Evolutionary conservation across 495 filamentous ascomycete species (phyloP), one percentile per base, ranked within the genome.

Genomic region (Lophiotrema nucula): DNA sequence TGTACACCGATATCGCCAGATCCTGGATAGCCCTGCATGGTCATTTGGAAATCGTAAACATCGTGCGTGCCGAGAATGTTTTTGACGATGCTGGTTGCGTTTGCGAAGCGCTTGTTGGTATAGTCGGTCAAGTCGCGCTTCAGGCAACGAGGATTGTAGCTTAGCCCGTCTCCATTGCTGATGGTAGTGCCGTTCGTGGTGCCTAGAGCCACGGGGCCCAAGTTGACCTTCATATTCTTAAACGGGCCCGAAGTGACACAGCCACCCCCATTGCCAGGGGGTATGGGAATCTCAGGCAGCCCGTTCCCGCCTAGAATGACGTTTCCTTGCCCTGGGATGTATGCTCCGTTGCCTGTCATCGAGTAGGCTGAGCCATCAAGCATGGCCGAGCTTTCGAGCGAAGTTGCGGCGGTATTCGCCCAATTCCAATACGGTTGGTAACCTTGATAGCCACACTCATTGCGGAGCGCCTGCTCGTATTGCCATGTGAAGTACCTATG

Each of bases 231-330:
- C 62, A 65, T 60, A 26, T 64, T 39, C 25, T 70, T 72, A 67
- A 88, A 86, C 2, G 85, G 85, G 0, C 85, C 87, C 28, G 69
- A 74, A 2, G 67, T 70, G 3, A 89, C 76, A 58, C 85, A 89
- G 3, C 86, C 86, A 18, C 85, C 86, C 10, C 87, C 86, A 1
- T 69, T 77, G 13, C 79, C 83, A 0, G 77, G 60, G 0, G 74
- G 72, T 1, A 83, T 64, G 15, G 18, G 10, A 23, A 65, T 21
- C 0, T 58, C 33, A 26, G 59, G 53, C 19, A 69, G 53, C 28
- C 51, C 64, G 47, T 59, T 55, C 44, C 48, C 58, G 21, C 48
- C 19, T 0, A 60, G 27, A 53, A 31, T 68, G 8, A 68, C 60
- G 26, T 67, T 66, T 42, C 69, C 69, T 16, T 69, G 58, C 47